These are phyloP conservation scores for Pseudonectria buxi DNA, from an alignment of 2,329 filamentous ascomycete species.

Conservation along the genomic window DNA sequence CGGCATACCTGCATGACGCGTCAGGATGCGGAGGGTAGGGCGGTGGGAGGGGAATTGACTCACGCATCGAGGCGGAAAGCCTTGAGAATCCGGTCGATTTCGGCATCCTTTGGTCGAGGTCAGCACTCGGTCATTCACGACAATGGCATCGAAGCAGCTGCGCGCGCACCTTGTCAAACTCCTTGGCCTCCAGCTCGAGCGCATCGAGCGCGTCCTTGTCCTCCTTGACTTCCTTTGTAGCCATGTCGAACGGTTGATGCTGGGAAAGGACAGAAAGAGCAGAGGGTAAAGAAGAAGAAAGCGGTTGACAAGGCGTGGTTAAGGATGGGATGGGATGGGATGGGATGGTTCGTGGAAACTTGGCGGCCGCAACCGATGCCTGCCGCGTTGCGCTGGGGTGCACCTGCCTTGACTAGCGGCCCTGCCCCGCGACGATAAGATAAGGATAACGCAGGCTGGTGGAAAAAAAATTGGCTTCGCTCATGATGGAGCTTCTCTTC, in stretches of 20 bases:
- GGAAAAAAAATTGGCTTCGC: constrained; percentile 27
- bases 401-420: no score
- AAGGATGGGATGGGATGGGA: no score
- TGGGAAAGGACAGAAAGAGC: no score
- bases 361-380: no score
- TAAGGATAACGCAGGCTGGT: constrained; percentile 18
- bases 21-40: constrained; percentile 3
- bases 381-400: no score
- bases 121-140: constrained; percentile 10
- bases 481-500: constrained; percentile 7
- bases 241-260: constrained; percentile 23
- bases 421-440: constrained; percentile 33
- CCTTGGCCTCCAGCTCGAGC: constrained; percentile 78
- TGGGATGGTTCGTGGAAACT: no score
- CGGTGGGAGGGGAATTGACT: constrained; percentile 13
- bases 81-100: constrained; percentile 89
- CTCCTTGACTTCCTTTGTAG: constrained; percentile 32
- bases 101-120: constrained; percentile 62
- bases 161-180: constrained; percentile 71
- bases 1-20: constrained; percentile 62
- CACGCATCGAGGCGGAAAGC: constrained; percentile 70
- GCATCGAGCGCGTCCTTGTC: constrained; percentile 73
- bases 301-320: no score
- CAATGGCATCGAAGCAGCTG: constrained; percentile 14
- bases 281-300: no score